These are phyloP conservation scores for Clausena lansium DNA, from an alignment of 345 rosid species.

Conservation along the genomic window DNA sequence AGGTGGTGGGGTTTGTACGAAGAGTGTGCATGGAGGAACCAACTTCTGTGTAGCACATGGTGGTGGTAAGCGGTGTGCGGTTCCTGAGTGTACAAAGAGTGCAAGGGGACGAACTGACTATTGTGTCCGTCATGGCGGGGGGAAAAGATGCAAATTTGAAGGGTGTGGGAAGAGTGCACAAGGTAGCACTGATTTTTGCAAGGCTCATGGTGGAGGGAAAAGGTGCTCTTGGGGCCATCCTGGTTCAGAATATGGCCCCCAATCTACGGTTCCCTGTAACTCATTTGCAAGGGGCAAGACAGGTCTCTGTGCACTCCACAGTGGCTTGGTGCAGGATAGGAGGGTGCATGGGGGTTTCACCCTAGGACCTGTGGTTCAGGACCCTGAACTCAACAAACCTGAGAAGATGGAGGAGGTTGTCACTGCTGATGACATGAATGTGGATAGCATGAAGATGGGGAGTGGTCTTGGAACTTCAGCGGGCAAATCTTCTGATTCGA, in stretches of 20 bases:
- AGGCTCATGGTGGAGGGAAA: constrained; percentile 98
- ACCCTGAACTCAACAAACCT: constrained; percentile 38
- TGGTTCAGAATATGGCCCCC: constrained; percentile 60
- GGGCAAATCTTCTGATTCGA: constrained; percentile 32
- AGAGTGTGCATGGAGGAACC: constrained; percentile 99
- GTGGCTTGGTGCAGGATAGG: constrained; percentile 73
- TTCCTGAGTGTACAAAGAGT: constrained; percentile 87
- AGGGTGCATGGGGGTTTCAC: constrained; percentile 83
- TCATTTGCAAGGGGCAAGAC: constrained; percentile 88
- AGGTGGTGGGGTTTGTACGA: constrained; percentile 73
- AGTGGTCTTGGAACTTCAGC: constrained; percentile 31
- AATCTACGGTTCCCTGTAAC: constrained; percentile 62
- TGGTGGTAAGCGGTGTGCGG: constrained; percentile 94
- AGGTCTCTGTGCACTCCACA: constrained; percentile 87
- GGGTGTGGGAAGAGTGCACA: constrained; percentile 98
- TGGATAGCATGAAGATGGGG: constrained; percentile 41
- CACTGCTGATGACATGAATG: constrained; percentile 52
- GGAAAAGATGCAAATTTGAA: constrained; percentile 83
- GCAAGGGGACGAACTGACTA: constrained; percentile 94
- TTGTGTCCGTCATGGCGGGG: constrained; percentile 98
- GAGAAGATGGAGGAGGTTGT: constrained; percentile 55
- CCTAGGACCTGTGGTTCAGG: constrained; percentile 53
- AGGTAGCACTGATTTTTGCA: constrained; percentile 95
- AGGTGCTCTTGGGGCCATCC: constrained; percentile 94
- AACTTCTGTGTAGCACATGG: constrained; percentile 98